phyloP scores from a whole-genome alignment of 2,329 filamentous ascomycete species.

The Pseudogymnoascus sp. region DNA sequence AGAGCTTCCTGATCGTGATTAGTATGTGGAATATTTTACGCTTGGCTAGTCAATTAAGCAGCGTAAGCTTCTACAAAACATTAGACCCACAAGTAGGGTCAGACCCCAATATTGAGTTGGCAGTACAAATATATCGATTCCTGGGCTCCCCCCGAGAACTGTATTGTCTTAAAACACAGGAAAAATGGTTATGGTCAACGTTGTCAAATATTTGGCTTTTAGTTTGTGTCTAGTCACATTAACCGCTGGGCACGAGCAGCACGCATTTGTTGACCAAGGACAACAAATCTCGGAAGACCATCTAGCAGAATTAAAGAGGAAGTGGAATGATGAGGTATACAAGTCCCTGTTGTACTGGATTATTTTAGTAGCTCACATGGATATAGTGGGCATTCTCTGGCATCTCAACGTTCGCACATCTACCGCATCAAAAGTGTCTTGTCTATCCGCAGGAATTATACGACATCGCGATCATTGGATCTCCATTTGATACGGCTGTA shows the following conservation, averaged over 20 bases:
- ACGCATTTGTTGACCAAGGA: not conserved
- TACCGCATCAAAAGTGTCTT: conserved; percentile 60
- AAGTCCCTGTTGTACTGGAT: too few relatives aligned
- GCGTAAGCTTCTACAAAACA: not conserved
- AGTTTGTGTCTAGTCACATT: not conserved
- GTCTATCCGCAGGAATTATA: conserved; percentile 54
- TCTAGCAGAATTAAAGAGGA: not conserved
- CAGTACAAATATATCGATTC: not conserved
- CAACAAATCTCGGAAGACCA: not conserved
- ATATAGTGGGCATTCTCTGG: conserved; percentile 57
- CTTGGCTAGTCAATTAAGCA: not conserved
- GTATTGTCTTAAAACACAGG: not conserved
- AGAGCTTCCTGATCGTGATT: not conserved
- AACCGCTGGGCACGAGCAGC: not conserved
- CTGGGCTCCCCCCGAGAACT: not conserved
- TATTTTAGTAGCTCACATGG: not conserved
- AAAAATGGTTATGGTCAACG: not conserved
- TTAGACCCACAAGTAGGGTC: not conserved
- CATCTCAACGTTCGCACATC: conserved; percentile 66
- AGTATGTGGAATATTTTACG: not conserved
- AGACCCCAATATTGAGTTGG: not conserved
- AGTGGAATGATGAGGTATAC: not conserved
- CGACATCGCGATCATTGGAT: conserved; percentile 65
- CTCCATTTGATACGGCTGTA: conserved; percentile 66
- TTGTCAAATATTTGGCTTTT: not conserved